Base-by-base conservation (phyloP, 495 filamentous ascomycete species). In the Aspergillus saccharolyticus region DNA sequence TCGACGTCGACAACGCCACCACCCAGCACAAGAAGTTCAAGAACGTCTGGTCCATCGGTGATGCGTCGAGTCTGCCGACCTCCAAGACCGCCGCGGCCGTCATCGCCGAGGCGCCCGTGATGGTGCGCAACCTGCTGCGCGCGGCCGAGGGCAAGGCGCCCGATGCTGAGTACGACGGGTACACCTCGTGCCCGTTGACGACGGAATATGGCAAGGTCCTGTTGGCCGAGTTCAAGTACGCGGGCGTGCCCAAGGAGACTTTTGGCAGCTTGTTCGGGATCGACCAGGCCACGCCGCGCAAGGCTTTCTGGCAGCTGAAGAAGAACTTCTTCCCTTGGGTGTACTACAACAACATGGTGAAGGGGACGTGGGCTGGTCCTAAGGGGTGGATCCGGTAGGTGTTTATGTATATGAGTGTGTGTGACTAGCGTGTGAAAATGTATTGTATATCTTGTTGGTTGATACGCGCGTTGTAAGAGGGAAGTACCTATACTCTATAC, bases 241-340 rank as follows among this genome's bases (percentile, higher is more conserved):
- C 80, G n/a, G 84, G 83, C 12, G 78, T 75, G 59, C 85, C 85
- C 4, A 85, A 87, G 74, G 85, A 88, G 78, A 87, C 85, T 0
- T 88, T 88, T 60, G 74, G 66, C 18, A 60, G 69, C 16, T 75
- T 70, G 67, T 69, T 87, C 18, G 84, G 83, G 7, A 74, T 81
- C 44, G 81, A 84, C 61, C 84, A 87, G 70, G 76, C 72, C 14
- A 65, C 57, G 15, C 84, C 85, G 0, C 74, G 79, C 5, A 70
- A 78, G 9, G 61, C 75, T 10, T 89, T 83, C 67, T 89, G 85
- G 50, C 71, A 87, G 54, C 55, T 89, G 51, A 89, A 89, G 78
- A 89, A 87, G 74, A 78, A 86, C 62, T 84, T 89, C 62, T 89
- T 89, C 76, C 83, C 83, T 0, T 85, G 82, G 83, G 83, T 86